Conservation (phyloP, 148 eudicot species). For the Silene uniflora region DNA sequence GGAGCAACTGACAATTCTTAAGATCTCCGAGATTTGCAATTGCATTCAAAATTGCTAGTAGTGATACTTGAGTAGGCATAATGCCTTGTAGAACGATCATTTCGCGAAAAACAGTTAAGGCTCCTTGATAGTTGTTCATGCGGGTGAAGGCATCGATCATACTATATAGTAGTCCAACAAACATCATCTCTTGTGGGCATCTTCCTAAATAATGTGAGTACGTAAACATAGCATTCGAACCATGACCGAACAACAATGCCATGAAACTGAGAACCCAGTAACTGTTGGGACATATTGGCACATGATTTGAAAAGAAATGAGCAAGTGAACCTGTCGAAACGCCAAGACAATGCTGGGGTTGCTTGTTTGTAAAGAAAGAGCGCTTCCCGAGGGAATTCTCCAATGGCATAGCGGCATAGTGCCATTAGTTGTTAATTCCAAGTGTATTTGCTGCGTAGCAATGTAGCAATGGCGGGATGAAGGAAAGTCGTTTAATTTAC, state of each 20-base stretch:
- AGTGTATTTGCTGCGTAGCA: slow-evolving; percentile 53
- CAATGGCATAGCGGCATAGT: slow-evolving; percentile 49
- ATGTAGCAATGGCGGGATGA: slow-evolving; percentile 27
- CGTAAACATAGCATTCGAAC: slow-evolving; percentile 42
- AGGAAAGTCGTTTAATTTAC: slow-evolving; percentile 31
- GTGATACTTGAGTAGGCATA: slow-evolving; percentile 50
- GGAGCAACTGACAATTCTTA: slow-evolving; percentile 41
- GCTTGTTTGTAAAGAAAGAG: slow-evolving; percentile 45
- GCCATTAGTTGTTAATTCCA: slow-evolving; percentile 33
- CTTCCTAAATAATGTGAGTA: slow-evolving; percentile 38
- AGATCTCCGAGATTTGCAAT: slow-evolving; percentile 44
- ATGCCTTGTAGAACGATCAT: slow-evolving; percentile 43
- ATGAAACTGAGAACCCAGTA: slow-evolving; percentile 39
- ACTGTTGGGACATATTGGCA: slow-evolving; percentile 19
- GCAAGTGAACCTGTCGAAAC: slow-evolving; percentile 55
- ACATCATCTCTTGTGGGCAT: slow-evolving; percentile 51
- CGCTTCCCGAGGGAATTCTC: slow-evolving; percentile 45
- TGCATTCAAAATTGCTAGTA: slow-evolving; percentile 45
- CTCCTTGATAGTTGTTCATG: slow-evolving; percentile 31
- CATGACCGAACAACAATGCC: slow-evolving; percentile 32
- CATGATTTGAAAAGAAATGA: slow-evolving; percentile 56
- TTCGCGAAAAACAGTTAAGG: slow-evolving; percentile 38
- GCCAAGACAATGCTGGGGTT: neutral
- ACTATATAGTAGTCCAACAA: slow-evolving; percentile 75
- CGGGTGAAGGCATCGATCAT: slow-evolving; percentile 56